Evolutionary conservation across 2,329 filamentous ascomycete genomes (phyloP).

Genomic region (Paraconiothyrium sp.): DNA sequence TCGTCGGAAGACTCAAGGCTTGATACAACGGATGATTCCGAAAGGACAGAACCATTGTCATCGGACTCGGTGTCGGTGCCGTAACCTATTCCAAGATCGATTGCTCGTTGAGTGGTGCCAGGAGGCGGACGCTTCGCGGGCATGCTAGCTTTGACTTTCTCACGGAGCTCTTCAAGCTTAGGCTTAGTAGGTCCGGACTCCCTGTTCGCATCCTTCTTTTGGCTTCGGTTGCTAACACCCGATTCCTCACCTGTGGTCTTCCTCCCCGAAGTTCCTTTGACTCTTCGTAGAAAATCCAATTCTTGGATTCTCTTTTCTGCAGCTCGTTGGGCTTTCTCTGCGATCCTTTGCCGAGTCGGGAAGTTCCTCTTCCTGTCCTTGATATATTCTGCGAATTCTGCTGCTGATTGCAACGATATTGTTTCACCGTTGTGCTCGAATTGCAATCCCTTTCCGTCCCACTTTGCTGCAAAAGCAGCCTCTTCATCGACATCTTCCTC

Average conservation of each 20-base stretch:
- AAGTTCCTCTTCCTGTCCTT: constrained; percentile 81
- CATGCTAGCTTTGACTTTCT: constrained; percentile 46
- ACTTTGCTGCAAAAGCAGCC: constrained; percentile 53
- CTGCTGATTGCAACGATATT: constrained; percentile 62
- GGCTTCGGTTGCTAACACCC: constrained; percentile 2
- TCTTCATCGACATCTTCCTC: constrained; percentile 79
- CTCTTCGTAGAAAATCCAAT: constrained; percentile 52
- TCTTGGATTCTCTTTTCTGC: constrained; percentile 36
- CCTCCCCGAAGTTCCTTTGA: constrained; percentile 35
- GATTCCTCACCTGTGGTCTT: constrained; percentile 12
- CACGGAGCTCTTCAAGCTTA: constrained; percentile 46
- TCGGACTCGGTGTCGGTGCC: constrained; percentile 35
- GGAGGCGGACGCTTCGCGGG: neutral
- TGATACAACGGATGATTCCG: constrained; percentile 44
- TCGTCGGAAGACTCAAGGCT: constrained; percentile 31
- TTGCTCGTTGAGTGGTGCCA: constrained; percentile 14
- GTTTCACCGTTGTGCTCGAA: constrained; percentile 68
- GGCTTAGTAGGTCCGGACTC: constrained; percentile 19
- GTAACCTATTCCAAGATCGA: constrained; percentile 45
- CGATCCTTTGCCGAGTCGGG: constrained; percentile 77
- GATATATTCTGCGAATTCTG: constrained; percentile 82
- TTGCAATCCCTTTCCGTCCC: constrained; percentile 63
- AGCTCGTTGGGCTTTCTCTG: constrained; percentile 66
- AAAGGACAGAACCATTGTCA: constrained; percentile 25
- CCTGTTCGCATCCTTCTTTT: constrained; percentile 17